Evolutionary conservation across 305 asterid species (phyloP), one percentile per base, ranked within the genome.

Genomic region (Fraxinus dipetala): DNA sequence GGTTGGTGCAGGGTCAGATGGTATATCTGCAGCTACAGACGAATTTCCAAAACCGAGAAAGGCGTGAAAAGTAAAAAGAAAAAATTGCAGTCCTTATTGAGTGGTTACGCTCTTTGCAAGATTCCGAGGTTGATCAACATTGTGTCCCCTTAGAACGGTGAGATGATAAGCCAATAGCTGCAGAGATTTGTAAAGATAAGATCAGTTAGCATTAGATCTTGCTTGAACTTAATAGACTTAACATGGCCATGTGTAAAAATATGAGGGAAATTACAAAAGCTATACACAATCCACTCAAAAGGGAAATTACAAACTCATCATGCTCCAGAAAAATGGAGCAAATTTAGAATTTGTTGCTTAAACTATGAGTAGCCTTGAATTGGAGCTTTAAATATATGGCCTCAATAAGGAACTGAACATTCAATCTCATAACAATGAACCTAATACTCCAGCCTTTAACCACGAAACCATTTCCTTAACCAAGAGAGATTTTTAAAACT

Each of bases 101-200:
- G 99, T 93, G 32, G 99, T 95, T 84, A 95, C 99, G 76, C 99
- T 95, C 86, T 95, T 95, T 24, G 99, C 98, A 82, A 95, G 99
- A 90, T 95, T 95, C 79, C 98, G 95, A 10, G 99, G 99, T 88
- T 94, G 99, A 81, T 95, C 99, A 20, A 95, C 99, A 24, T 95
- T 92, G 90, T 88, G 89, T 78, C 98, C 99, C 18, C 98, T 92
- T 40, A 94, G 89, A 73, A 95, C 98, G 11, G 98, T 95, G 67
- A 95, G 93, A 82, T 94, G 99, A 89, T 94, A 95, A 1, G 99
- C 98, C 93, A 94, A 85, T 85, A 95, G 90, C 98, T 95, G 95
- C 85, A 87, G 31, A 28, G 79, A 76, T 2, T 61, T 75, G 70
- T 78, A 22, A 34, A 31, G 75, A 31, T 31, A 86, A 85, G 43